Evolutionary conservation across 116 monocot species (phyloP), one percentile per base, ranked within the genome.

Genomic region (Dioscorea cayenensis): DNA sequence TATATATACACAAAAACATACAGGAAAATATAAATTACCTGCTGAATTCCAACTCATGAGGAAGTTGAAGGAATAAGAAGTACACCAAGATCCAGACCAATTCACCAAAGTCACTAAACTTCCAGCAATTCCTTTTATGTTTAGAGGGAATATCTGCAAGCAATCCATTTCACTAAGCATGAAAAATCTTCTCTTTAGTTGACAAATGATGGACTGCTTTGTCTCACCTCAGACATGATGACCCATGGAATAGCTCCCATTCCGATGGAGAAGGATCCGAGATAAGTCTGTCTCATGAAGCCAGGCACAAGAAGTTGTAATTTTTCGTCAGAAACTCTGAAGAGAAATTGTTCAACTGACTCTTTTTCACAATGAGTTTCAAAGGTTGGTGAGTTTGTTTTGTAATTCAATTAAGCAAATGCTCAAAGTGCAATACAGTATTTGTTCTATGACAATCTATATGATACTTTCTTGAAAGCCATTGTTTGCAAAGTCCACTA

Each of bases 201-300:
- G 13, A 68, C 7, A 37, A 68, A 9, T 2, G 0, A 48, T n/a
- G 36, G n/a, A 48, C 3, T 49, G 4, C 14, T n/a, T 51, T 48
- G 7, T 32, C 66, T 4, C 83, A 93, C 90, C 90, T 92, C 92
- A 38, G 93, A 93, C 93, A 89, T 93, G 17, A 93, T 83, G 62
- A 93, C 87, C 88, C 88, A 89, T 48, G 93, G 93, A 77, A 93
- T 72, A 43, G 87, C 84, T 75, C 89, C 93, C 93, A 93, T 87
- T 59, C 89, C 90, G 27, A 89, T 64, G 60, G 90, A 84, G 65
- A 79, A 93, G 59, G 77, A 75, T 12, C 77, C 86, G 2, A 77
- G 64, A 29, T 76, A 93, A 7, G 84, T 76, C 92, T 92, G 51
- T 65, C 32, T 32, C 32, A 32, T 4, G 32, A 32, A 4, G 32